Conservation (phyloP, 108 stramenopile species). For the Cylindrotheca closterium region DNA sequence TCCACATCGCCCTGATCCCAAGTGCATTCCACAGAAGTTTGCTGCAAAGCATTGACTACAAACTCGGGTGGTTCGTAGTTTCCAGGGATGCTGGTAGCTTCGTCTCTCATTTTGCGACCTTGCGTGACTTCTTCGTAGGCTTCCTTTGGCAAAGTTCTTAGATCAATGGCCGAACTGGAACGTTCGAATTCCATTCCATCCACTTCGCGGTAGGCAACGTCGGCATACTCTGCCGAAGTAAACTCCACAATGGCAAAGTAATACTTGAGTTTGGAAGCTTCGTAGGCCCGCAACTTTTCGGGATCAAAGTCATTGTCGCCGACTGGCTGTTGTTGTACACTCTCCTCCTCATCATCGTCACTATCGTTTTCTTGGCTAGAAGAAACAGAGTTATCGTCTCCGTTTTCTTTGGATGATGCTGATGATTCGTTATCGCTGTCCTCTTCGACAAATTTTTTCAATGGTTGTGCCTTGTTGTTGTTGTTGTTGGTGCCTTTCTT, state of each 20-base stretch:
- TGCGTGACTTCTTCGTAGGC: slow-evolving; percentile 56
- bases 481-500: slow-evolving; percentile 38
- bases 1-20: slow-evolving; percentile 96
- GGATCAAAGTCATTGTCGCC: slow-evolving; percentile 73
- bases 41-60: slow-evolving; percentile 85
- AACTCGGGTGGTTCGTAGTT: slow-evolving; percentile 92
- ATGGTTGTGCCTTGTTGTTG: not conserved
- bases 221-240: slow-evolving; percentile 65
- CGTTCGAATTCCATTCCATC: slow-evolving; percentile 97
- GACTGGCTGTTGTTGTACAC: slow-evolving; percentile 4
- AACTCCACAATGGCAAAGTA: slow-evolving; percentile 95
- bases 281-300: slow-evolving; percentile 93
- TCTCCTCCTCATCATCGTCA: slow-evolving; percentile 18
- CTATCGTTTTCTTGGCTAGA: slow-evolving; percentile 21
- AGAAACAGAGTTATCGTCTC: slow-evolving; percentile 21
- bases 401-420: slow-evolving; percentile 4
- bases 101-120: slow-evolving; percentile 74
- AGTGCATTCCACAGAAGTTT: slow-evolving; percentile 91
- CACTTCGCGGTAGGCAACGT: slow-evolving; percentile 82
- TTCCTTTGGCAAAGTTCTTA: slow-evolving; percentile 83
- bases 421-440: slow-evolving; percentile 5
- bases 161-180: slow-evolving; percentile 87
- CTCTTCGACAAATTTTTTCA: slow-evolving; percentile 11
- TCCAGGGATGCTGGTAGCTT: slow-evolving; percentile 65
- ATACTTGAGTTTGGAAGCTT: slow-evolving; percentile 92